Base-by-base conservation (phyloP, 2,329 filamentous ascomycete species). In the Fusarium sp. region DNA sequence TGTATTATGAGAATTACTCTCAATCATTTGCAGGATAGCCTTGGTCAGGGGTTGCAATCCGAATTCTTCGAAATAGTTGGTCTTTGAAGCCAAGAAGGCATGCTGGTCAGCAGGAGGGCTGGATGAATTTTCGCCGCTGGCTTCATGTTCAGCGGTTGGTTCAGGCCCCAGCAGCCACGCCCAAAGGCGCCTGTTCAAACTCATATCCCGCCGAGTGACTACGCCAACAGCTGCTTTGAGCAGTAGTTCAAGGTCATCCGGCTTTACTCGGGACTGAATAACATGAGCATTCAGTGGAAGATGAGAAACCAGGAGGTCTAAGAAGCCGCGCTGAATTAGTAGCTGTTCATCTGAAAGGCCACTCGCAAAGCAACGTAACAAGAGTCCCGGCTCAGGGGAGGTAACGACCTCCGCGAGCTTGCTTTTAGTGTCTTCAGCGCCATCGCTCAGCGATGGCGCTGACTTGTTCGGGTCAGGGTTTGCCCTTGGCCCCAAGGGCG, bases 161-260 rank as follows among this genome's bases (percentile, higher is more conserved):
- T 89, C 94, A 6, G 95, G 95, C 0, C 96, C 96, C 5, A 99
- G 86, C 68, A 98, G 91, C 96, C 96, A 99, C 47, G 93, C 91
- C 95, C 95, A 98, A n/a, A 99, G 84, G 41, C 96, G 90, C 75
- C 96, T 88, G 80, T 99, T 99, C 54, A 99, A 85, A 79, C 95
- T 97, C 96, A 99, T 99, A 73, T 99, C 96, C 82, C 95, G 90
- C 55, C 96, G 89, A 26, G 91, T 91, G 3, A 98, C 94, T 26
- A 99, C 95, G 4, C 93, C 91, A n/a, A 91, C 91, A 11, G 95
- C 95, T 22, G 95, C 93, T 65, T 91, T 89, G 36, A 98, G 88
- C 5, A 99, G 86, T 5, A 94, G 88, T 78, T 97, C 92, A 24
- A 98, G 85, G 78, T 99, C 97, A 38, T 88, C 88, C 11, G 87